Conservation (phyloP, 805 yeast genomes). For the Debaryomyces hansenii region DNA sequence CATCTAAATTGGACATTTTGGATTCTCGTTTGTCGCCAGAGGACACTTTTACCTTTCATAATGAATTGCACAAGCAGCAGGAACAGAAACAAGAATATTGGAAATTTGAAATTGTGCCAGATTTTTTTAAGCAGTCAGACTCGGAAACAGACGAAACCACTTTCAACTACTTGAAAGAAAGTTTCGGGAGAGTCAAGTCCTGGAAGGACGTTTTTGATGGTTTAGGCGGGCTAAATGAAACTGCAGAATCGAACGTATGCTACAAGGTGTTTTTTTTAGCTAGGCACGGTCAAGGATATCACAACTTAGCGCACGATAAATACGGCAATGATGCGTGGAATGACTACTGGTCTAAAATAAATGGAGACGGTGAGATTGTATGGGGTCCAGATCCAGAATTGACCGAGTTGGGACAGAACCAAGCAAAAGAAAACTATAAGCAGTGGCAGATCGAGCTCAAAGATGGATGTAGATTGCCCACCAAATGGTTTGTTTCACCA, state of each 20-base stretch:
- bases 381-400: constrained; percentile 57
- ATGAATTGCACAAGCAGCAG: constrained; percentile 9
- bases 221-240: constrained; percentile 36
- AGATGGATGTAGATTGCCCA: constrained; percentile 34
- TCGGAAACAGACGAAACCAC: constrained; percentile 38
- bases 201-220: constrained; percentile 33
- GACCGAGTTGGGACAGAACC: constrained; percentile 45
- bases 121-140: constrained; percentile 45
- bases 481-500: constrained; percentile 48
- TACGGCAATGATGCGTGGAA: constrained; percentile 51
- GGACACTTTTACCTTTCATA: constrained; percentile 17
- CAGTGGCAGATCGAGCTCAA: constrained; percentile 41
- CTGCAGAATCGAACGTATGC: constrained; percentile 20
- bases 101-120: constrained; percentile 42
- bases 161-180: constrained; percentile 42
- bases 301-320: constrained; percentile 45
- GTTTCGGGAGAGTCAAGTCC: constrained; percentile 41
- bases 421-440: constrained; percentile 43
- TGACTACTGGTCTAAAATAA: constrained; percentile 41
- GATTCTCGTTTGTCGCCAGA: constrained; percentile 26
- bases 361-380: constrained; percentile 46
- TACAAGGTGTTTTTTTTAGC: constrained; percentile 50
- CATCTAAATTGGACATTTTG: constrained; percentile 26
- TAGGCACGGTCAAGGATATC: constrained; percentile 57
- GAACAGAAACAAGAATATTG: constrained; percentile 18